Evolutionary conservation across 1,139 yeast species (phyloP), one percentile per base, ranked within the genome.

Genomic region (Hemisphaericaspora subhashii): DNA sequence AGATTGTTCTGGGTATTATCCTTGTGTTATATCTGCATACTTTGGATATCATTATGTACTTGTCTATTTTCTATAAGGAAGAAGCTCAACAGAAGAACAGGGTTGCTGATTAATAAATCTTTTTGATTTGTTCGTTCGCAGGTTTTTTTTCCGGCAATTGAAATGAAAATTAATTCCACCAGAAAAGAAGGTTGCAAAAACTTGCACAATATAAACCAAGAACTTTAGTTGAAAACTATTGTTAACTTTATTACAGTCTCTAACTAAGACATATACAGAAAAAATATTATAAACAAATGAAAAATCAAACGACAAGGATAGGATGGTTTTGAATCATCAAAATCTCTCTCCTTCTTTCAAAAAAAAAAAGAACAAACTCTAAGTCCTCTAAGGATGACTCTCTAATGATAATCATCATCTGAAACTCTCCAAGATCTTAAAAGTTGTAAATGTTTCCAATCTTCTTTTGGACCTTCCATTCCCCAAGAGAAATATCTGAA

Each of bases 401-500:
- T 24, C 12, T 24, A 24, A 24, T 13, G 33, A 26, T 63, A 62
- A 43, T 66, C 57, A 41, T 71, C 76, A 46, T 69, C 66, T 31
- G 66, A 51, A 38, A 71, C 58, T 60, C 69, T 70, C 98, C 98
- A 92, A 5, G 87, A 66, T 28, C 73, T 63, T 52, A 92, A 72
- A 77, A 92, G 76, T 60, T 86, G 81, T 67, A 92, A 74, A 66
- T 88, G 80, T 38, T 67, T 64, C 73, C 75, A 92, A 45, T 87
- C 68, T 23, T 66, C 60, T 43, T 80, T 76, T 42, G 88, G 84
- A 35, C 97, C 97, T 41, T 74, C 83, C 94, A 94, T 83, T 57
- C 99, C 99, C 57, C 86, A 86, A 2, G 95, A 78, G 40, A 92
- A 68, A 54, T 86, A 86, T 50, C 88, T 73, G 66, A 86, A 85